Base-by-base conservation (phyloP, 2,329 filamentous ascomycete species). In the Hymenoscyphus salicellus region DNA sequence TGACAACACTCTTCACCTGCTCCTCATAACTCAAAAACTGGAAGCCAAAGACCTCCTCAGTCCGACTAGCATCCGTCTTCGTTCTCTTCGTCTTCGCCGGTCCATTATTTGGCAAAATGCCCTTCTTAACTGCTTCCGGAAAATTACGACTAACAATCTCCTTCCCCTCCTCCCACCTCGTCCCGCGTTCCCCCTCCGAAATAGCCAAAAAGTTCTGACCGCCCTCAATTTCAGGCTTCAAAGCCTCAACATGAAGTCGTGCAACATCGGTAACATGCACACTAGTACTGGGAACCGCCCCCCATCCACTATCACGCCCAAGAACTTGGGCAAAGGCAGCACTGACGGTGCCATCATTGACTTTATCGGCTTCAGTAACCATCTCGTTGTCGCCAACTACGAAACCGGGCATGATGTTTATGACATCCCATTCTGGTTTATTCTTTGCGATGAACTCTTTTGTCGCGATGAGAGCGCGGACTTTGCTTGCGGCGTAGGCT, bases 121-220 rank as follows among this genome's bases (percentile, higher is more conserved):
- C 68, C 72, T 72, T 66, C 64, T 70, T 67, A 60, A 75, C 67
- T 52, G 73, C 72, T 68, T 70, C 58, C 66, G 72, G 64, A 69
- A 74, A 80, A 32, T 68, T 68, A 23, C 71, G 65, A 56, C 74
- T 72, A 3, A 76, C 77, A 58, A 80, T 77, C 20, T 75, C 74
- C 55, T 77, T 75, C 0, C 76, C 73, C 28, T 79, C 77, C 55
- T 78, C 76, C 79, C 78, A 81, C 56, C 69, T 63, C 14, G 73
- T 75, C 4, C 71, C 71, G 30, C 57, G 56, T 23, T 63, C 58
- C 2, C 69, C 69, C n/a, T 66, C 69, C 11, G 66, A 69, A 1
- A 67, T 63, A 14, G 66, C 70, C 10, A 72, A 30, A 55, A 72
- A 70, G 32, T 49, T 69, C 61, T 70, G 64, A n/a, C 67, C 66